These are phyloP conservation scores for Nigrograna mackinnonii DNA, from an alignment of 2,329 filamentous ascomycete genomes.

Conservation along the genomic window DNA sequence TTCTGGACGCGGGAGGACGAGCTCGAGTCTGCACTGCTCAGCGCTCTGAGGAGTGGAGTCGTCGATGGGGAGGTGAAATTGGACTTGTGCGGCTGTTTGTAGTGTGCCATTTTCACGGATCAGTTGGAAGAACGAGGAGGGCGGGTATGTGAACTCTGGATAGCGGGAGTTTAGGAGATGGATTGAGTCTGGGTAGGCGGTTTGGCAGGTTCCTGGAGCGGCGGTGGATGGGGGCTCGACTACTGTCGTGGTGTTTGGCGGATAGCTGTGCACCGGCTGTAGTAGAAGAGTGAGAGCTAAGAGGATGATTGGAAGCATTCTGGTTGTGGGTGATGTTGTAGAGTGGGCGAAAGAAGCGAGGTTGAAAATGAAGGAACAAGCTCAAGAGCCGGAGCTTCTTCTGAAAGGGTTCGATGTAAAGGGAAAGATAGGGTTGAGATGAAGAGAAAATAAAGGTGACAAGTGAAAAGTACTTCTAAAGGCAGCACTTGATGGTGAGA, in stretches of 20 bases:
- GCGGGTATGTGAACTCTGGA: constrained; percentile 20
- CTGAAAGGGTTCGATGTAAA: no score
- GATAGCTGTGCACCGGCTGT: no score
- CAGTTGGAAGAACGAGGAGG: constrained; percentile 31
- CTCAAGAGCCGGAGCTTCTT: no score
- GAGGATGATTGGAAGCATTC: no score
- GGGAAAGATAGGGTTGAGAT: no score
- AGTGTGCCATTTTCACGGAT: constrained; percentile 21
- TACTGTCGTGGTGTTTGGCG: neutral
- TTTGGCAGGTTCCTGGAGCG: constrained; percentile 13
- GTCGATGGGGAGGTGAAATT: constrained; percentile 16
- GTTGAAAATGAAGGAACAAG: no score
- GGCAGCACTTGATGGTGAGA: no score
- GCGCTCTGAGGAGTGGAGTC: constrained; percentile 9
- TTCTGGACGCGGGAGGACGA: constrained; percentile 19
- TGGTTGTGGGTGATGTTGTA: no score
- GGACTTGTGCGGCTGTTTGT: constrained; percentile 28
- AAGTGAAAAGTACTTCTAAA: no score
- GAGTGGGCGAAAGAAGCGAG: no score
- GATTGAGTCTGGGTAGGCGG: constrained; percentile 24
- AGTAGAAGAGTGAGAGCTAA: no score
- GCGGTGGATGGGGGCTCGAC: neutral
- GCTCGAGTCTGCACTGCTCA: constrained; percentile 32
- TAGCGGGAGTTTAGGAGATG: constrained; percentile 30
- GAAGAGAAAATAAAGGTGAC: no score